Conservation (phyloP, 2,329 filamentous ascomycete genomes). For the Waltergamsia citrina region DNA sequence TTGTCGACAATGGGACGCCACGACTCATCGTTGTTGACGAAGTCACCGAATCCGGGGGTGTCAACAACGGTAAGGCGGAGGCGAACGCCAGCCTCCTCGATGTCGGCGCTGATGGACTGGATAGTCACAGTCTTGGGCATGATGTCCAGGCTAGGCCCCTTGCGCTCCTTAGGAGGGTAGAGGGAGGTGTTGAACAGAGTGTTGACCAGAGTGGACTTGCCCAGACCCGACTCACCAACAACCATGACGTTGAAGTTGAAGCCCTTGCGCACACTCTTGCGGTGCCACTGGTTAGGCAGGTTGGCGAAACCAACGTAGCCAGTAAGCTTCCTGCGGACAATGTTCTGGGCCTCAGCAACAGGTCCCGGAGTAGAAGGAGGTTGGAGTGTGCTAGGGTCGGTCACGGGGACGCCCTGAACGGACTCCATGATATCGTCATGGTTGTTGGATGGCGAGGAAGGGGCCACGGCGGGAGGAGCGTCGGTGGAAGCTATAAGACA, state of each 20-base stretch:
- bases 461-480: conserved; percentile 31
- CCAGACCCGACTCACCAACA: conserved; percentile 97
- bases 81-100: conserved; percentile 96
- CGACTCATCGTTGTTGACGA: conserved; percentile 99
- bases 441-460: conserved; percentile 29
- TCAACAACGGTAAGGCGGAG: conserved; percentile 95
- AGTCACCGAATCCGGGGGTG: conserved; percentile 96
- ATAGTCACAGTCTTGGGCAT: conserved; percentile 97
- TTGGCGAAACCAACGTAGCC: conserved; percentile 99
- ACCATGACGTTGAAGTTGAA: conserved; percentile 99
- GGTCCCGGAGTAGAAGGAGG: conserved; percentile 32
- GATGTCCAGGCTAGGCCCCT: conserved; percentile 93
- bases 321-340: conserved; percentile 95
- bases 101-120: conserved; percentile 90
- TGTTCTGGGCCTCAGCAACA: conserved; percentile 79
- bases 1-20: conserved; percentile 99
- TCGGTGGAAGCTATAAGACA: conserved; percentile 32
- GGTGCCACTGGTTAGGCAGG: conserved; percentile 98
- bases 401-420: conserved; percentile 20
- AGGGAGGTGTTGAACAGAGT: conserved; percentile 99
- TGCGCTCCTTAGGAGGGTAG: conserved; percentile 97
- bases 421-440: conserved; percentile 19
- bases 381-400: conserved; percentile 22
- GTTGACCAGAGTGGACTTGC: conserved; percentile 98
- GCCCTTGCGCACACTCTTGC: conserved; percentile 98